phyloP scores from a whole-genome alignment of 306 rosid species.

The Pterocarpus santalinus region DNA sequence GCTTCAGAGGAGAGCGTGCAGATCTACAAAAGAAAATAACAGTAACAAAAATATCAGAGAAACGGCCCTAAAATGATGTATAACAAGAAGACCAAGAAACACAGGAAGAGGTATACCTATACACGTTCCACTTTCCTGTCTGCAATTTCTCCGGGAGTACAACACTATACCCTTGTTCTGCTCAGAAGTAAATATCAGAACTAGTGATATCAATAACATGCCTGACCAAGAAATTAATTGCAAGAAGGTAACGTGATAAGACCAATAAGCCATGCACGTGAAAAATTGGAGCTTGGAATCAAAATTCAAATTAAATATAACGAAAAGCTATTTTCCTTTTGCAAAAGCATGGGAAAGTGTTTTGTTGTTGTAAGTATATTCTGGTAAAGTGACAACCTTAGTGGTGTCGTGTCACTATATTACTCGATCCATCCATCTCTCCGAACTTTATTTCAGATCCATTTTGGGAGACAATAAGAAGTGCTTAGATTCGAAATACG shows the following conservation, averaged over 20 bases:
- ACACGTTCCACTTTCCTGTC: constrained; percentile 96
- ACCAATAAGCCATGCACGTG: constrained; percentile 18
- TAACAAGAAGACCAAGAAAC: constrained; percentile 36
- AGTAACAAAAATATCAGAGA: constrained; percentile 9
- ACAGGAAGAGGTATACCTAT: constrained; percentile 65
- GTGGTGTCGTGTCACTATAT: not conserved
- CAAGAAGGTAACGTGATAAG: constrained; percentile 25
- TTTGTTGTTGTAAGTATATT: not conserved
- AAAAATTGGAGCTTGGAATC: not conserved
- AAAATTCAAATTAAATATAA: not conserved
- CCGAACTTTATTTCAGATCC: not conserved
- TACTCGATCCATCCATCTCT: not conserved
- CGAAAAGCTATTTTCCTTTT: not conserved
- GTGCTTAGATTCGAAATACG: not conserved
- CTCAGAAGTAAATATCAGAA: constrained; percentile 54
- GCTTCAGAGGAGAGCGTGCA: constrained; percentile 75
- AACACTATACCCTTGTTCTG: constrained; percentile 93
- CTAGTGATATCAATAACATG: constrained; percentile 35
- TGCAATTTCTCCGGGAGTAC: constrained; percentile 96
- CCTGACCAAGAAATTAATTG: constrained; percentile 26
- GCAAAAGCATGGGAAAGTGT: not conserved
- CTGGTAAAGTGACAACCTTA: not conserved
- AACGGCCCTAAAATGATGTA: constrained; percentile 19
- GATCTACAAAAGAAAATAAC: constrained; percentile 62
- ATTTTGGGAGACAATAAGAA: not conserved